Conservation (phyloP, 2,329 filamentous ascomycete genomes). For the Xylariaceae sp. region DNA sequence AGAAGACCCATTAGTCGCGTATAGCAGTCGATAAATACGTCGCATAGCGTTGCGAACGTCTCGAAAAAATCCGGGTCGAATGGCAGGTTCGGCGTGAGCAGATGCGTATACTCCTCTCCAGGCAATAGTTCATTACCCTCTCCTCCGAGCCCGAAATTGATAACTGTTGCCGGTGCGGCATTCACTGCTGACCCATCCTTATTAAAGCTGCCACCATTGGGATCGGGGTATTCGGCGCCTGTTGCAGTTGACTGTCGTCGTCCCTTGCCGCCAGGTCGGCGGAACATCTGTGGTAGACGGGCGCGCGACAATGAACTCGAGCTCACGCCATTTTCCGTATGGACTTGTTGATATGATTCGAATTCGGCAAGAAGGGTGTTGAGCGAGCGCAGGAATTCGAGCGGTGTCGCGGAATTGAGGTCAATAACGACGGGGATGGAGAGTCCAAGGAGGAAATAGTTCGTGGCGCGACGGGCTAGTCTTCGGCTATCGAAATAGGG, state of each 20-base stretch:
- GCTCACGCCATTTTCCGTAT: conserved; percentile 68
- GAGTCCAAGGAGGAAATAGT: conserved; percentile 87
- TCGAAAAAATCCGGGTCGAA: conserved; percentile 98
- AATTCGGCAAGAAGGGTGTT: conserved; percentile 86
- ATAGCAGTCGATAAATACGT: conserved; percentile 92
- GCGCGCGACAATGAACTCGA: conserved; percentile 68
- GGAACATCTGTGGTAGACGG: conserved; percentile 79
- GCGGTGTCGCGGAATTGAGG: conserved; percentile 69
- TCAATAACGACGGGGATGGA: conserved; percentile 88
- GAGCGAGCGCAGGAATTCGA: conserved; percentile 82
- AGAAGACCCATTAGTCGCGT: conserved; percentile 70
- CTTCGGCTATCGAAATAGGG: conserved; percentile 81
- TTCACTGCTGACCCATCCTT: conserved; percentile 31
- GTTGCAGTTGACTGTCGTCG: conserved; percentile 48
- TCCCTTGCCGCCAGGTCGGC: conserved; percentile 56
- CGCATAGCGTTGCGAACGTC: conserved; percentile 92
- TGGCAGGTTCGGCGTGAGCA: conserved; percentile 85
- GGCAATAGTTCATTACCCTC: conserved; percentile 63
- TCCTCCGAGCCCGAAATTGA: conserved; percentile 48
- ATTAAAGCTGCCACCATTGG: conserved; percentile 19
- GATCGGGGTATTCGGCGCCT: conserved; percentile 21
- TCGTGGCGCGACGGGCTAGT: conserved; percentile 82
- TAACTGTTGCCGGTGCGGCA: conserved; percentile 40
- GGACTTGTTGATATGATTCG: conserved; percentile 84
- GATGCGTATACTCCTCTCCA: conserved; percentile 80